Evolutionary conservation across 176 grass and related monocot genomes (phyloP), one percentile per base, ranked within the genome.

Genomic region (Canna indica): DNA sequence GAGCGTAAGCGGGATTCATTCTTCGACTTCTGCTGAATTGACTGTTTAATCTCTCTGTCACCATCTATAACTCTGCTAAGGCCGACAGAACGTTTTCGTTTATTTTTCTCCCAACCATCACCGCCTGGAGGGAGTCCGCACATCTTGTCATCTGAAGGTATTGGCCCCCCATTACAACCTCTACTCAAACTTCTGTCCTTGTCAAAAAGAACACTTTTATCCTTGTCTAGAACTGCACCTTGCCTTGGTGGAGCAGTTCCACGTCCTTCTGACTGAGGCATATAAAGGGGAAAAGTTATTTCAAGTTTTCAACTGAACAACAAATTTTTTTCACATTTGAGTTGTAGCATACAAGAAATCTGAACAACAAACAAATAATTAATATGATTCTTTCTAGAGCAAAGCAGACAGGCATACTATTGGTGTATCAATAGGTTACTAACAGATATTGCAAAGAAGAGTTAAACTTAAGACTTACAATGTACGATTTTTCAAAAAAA

Each of bases 101-200:
- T 96, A 61, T 87, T 95, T 74, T 87, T 95, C 45, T 87, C 90
- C 86, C 86, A 95, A 16, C 76, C 90, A 71, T 95, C 90, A 73
- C 87, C 56, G 9, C 81, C 86, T 34, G 90, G 73, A 69, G 91
- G 75, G 62, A 91, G 77, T 59, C 36, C 68, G 35, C 75, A 80
- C 38, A 83, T 69, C 77, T 96, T 96, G 9, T 88, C 91, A 59
- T 96, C 87, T 69, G 79, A 73, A 46, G 71, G 60, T 32, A 65
- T 72, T 25, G 76, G 36, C 47, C 62, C 81, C 38, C 73, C 53
- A 73, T 77, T 83, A 50, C 80, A 82, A 68, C 65, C 20, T 77
- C 71, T 70, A 68, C 73, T 72, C 59, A 44, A 38, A 56, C 24
- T 44, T 45, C 67, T 69, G 44, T 77, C 75, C 65, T 77, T 77